These are phyloP conservation scores for Trichothecium sympodiale DNA, from an alignment of 2,329 filamentous ascomycete genomes.

Conservation along the genomic window DNA sequence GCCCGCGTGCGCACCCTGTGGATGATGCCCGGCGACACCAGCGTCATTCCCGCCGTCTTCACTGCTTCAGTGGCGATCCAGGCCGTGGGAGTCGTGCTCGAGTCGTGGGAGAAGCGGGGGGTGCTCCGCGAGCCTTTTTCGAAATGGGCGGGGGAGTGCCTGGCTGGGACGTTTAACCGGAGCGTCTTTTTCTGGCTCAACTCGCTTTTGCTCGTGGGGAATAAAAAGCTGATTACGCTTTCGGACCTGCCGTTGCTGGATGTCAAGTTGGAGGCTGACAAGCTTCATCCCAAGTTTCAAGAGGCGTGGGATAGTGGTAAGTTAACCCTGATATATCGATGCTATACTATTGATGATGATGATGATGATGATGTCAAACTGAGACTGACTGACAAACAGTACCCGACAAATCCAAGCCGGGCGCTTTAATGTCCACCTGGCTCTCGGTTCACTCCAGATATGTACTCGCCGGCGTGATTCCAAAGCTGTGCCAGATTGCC, in stretches of 20 bases:
- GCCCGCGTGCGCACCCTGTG: constrained; percentile 18
- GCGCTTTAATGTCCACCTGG: too few species aligned
- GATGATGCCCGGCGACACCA: constrained; percentile 12
- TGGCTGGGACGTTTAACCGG: constrained; percentile 19
- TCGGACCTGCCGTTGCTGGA: constrained; percentile 8
- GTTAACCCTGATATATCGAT: too few species aligned
- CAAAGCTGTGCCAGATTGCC: constrained; percentile 11
- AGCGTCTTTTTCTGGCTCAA: constrained; percentile 24
- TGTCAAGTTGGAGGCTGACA: constrained; percentile 5
- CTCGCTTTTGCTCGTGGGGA: constrained; percentile 14
- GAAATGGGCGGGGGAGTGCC: constrained; percentile 17
- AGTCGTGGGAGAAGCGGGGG: constrained; percentile 16
- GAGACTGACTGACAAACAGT: neutral
- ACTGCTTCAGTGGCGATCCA: constrained; percentile 14
- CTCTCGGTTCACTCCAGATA: too few species aligned
- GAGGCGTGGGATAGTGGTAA: constrained; percentile 8
- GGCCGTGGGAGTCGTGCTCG: constrained; percentile 15
- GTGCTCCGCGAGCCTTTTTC: constrained; percentile 9
- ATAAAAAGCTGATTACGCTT: constrained; percentile 6
- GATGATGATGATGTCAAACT: too few species aligned
- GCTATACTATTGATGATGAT: too few species aligned
- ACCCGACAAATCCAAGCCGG: constrained; percentile 4
- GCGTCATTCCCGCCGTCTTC: constrained; percentile 13
- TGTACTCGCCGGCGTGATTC: constrained; percentile 7
- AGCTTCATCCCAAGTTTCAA: constrained; percentile 3